These are phyloP conservation scores for Stygiomarasmius scandens DNA, from an alignment of 1,284 basidiomycete genomes.

Conservation along the genomic window DNA sequence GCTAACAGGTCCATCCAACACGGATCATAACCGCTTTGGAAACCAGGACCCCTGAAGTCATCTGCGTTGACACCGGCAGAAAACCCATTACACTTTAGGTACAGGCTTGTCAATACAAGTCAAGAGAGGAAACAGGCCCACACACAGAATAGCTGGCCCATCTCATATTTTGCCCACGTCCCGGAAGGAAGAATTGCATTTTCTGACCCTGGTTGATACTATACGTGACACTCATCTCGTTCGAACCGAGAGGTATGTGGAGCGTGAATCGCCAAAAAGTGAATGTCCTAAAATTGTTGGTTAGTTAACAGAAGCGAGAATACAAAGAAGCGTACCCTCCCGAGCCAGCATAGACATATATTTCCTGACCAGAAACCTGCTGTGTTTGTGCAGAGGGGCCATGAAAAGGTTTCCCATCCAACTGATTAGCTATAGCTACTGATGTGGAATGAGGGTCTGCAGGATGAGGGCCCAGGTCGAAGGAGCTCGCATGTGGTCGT, in stretches of 20 bases:
- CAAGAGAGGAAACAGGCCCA: conserved; percentile 9
- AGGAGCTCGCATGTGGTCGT: conserved; percentile 35
- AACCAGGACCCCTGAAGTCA: conserved; percentile 76
- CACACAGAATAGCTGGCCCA: conserved; percentile 86
- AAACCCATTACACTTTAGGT: conserved; percentile 80
- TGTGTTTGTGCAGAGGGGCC: conserved; percentile 44
- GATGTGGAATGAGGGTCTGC: conserved; percentile 64
- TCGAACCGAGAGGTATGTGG: conserved; percentile 72
- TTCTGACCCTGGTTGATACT: conserved; percentile 78
- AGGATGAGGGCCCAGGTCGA: conserved; percentile 70
- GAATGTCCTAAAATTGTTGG: conserved; percentile 55
- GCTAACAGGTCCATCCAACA: conserved; percentile 91
- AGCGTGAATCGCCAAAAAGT: conserved; percentile 97
- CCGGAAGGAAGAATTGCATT: conserved; percentile 86
- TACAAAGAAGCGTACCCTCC: conserved; percentile 51
- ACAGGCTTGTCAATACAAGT: neutral
- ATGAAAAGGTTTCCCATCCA: conserved; percentile 16
- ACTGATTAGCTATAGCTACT: conserved; percentile 26
- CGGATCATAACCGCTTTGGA: conserved; percentile 81
- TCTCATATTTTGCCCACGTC: conserved; percentile 82
- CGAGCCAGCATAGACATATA: conserved; percentile 78
- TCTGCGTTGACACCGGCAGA: conserved; percentile 79
- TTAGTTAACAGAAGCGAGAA: neutral
- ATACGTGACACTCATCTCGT: conserved; percentile 84
- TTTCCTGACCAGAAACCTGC: conserved; percentile 66